These are phyloP conservation scores for Amphicarpaea edgeworthii DNA, from an alignment of 306 rosid genomes.

Conservation along the genomic window DNA sequence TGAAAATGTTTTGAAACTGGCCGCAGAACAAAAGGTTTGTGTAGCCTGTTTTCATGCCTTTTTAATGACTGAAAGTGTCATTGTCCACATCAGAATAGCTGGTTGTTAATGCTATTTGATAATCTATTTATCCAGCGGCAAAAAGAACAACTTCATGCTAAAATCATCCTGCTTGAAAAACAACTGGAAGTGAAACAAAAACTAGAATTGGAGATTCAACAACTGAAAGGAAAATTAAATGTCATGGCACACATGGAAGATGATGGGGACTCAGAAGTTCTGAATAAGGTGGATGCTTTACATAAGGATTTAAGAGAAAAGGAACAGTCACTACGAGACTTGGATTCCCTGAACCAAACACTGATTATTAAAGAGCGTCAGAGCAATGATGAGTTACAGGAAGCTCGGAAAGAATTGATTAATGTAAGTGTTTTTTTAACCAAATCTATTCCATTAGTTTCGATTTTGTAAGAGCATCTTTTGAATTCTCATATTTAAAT, in stretches of 20 bases:
- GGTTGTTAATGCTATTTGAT: conserved; percentile 46
- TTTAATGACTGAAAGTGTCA: conserved; percentile 37
- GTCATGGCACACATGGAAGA: conserved; percentile 84
- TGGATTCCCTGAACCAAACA: conserved; percentile 78
- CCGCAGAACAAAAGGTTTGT: conserved; percentile 94
- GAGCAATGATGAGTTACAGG: conserved; percentile 95
- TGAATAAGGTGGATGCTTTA: conserved; percentile 70
- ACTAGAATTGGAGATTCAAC: conserved; percentile 92
- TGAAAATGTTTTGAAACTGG: conserved; percentile 80
- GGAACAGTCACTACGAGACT: conserved; percentile 70
- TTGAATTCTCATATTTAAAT: neutral
- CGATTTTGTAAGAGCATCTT: conserved; percentile 34
- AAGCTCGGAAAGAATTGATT: conserved; percentile 87
- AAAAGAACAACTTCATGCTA: conserved; percentile 81
- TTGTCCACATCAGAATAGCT: conserved; percentile 41
- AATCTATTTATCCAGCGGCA: conserved; percentile 72
- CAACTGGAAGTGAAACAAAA: conserved; percentile 86
- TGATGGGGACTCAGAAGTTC: conserved; percentile 83
- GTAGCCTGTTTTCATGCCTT: conserved; percentile 44
- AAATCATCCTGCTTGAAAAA: conserved; percentile 79
- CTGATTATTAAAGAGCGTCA: conserved; percentile 81
- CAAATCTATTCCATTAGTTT: neutral
- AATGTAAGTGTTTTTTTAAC: conserved; percentile 57
- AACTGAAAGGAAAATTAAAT: conserved; percentile 76
- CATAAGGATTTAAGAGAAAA: conserved; percentile 78